These are phyloP conservation scores for Amniculicola lignicola DNA, from an alignment of 495 filamentous ascomycete genomes.

Conservation along the genomic window DNA sequence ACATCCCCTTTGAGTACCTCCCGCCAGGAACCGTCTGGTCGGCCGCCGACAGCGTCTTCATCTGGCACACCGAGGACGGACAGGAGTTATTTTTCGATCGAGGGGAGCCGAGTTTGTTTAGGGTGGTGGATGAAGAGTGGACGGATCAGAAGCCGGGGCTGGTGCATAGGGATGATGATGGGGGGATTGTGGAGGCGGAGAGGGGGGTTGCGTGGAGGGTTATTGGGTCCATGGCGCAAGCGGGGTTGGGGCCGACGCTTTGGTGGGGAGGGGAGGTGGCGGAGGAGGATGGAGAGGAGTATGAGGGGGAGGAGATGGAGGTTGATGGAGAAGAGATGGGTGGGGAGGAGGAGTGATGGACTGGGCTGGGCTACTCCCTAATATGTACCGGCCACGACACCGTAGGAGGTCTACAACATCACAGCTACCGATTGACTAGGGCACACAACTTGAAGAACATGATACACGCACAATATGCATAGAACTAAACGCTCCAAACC, in stretches of 20 bases:
- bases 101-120: constrained; percentile 80
- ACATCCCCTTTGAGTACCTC: constrained; percentile 64
- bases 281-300: constrained; percentile 8
- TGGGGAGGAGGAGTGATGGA: background rate
- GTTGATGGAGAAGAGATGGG: constrained; percentile 2
- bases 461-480: no score
- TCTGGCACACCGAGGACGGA: constrained; percentile 71
- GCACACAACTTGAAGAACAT: no score
- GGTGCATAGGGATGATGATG: constrained; percentile 48
- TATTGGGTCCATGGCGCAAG: constrained; percentile 39
- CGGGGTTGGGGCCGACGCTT: constrained; percentile 29
- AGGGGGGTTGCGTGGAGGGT: constrained; percentile 65
- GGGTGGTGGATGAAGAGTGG: constrained; percentile 81
- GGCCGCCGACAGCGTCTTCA: constrained; percentile 69
- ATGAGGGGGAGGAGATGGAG: background rate
- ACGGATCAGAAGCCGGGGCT: constrained; percentile 75
- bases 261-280: constrained; percentile 29
- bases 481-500: no score
- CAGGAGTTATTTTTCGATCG: constrained; percentile 78
- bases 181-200: constrained; percentile 40
- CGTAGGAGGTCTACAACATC: no score
- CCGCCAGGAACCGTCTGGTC: constrained; percentile 71
- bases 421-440: no score
- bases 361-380: no score
- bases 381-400: no score